Evolutionary conservation across 2,329 filamentous ascomycete species (phyloP).

Genomic region (Paramyrothecium sp.): DNA sequence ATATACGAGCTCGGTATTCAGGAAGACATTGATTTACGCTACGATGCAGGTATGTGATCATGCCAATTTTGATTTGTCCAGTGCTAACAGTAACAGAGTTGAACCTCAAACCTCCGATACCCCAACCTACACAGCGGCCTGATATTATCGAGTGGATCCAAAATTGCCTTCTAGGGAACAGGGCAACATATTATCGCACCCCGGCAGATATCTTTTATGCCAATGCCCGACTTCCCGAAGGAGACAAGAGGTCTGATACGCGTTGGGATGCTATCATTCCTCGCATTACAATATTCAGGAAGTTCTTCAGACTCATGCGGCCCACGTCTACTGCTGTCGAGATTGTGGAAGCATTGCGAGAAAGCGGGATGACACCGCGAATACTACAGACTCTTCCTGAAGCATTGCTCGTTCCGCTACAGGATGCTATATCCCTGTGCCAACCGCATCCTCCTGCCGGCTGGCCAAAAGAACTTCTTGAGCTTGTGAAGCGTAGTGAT

Average conservation of each 20-base stretch:
- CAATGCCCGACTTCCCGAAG: conserved; percentile 30
- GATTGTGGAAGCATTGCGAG: conserved; percentile 72
- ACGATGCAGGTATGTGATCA: conserved; percentile 36
- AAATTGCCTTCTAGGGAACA: conserved; percentile 37
- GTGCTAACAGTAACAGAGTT: conserved; percentile 22
- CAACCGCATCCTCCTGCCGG: conserved; percentile 77
- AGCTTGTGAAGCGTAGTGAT: conserved; percentile 79
- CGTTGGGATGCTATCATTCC: conserved; percentile 54
- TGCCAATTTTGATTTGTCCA: not conserved
- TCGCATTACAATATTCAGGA: conserved; percentile 67
- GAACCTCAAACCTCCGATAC: conserved; percentile 27
- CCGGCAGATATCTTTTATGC: conserved; percentile 44
- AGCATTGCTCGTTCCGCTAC: conserved; percentile 74
- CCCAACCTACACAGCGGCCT: conserved; percentile 30
- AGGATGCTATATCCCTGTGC: conserved; percentile 81
- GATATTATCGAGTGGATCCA: conserved; percentile 56
- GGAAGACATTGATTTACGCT: conserved; percentile 36
- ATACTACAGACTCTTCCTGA: conserved; percentile 84
- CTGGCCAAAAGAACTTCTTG: conserved; percentile 71
- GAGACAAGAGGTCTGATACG: conserved; percentile 31
- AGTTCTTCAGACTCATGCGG: conserved; percentile 61
- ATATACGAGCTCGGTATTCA: conserved; percentile 54
- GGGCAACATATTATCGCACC: conserved; percentile 36
- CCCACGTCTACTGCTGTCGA: conserved; percentile 52
- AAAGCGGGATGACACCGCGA: conserved; percentile 63